Base-by-base conservation (phyloP, 345 rosid species). In the Heritiera littoralis region DNA sequence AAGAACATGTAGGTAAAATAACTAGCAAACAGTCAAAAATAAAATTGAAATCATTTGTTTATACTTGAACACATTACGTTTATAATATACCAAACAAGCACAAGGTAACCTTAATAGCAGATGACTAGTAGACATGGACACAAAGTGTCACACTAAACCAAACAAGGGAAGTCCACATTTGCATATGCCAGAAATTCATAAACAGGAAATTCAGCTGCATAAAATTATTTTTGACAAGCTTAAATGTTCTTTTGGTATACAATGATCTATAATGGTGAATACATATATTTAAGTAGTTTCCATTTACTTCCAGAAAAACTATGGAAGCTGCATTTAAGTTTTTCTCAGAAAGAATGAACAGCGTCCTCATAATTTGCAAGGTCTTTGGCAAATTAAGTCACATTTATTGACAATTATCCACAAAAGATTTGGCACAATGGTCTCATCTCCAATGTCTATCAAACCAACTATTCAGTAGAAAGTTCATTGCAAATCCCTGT, bases 61-160 rank as follows among this genome's bases (percentile, higher is more conserved):
- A 13, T 68, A 20, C 55, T 45, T 17, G 49, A 8, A 66, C 28
- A 40, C 14, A 2, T 43, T 41, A 67, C 8, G 10, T 5, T 15
- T 5, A 68, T 9, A 45, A 11, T 3, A 13, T 45, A 68, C 38
- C 35, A 68, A 67, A 68, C 38, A 68, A 45, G 5, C 35, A 40
- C 45, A 45, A n/a, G 54, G 49, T 45, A n/a, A 68, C 9, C 72
- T 66, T 41, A 68, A 68, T 68, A 48, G 45, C 55, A 68, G 55
- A 68, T 68, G 73, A 68, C 38, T 20, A 20, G 54, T 5, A 9
- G 35, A 68, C 35, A 68, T 1, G 54, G 73, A 45, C 73, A 68
- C 32, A 68, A 45, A 17, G 28, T 20, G 2, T 9, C 52, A 32
- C n/a, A 17, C 45, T 6, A 65, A 65, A 60, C 65, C 35, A 20